Percentiles rank a stretch among this genome's conserved stretches.
Conservation (phyloP, 345 rosid species). For the Euphorbia lathyris region DNA sequence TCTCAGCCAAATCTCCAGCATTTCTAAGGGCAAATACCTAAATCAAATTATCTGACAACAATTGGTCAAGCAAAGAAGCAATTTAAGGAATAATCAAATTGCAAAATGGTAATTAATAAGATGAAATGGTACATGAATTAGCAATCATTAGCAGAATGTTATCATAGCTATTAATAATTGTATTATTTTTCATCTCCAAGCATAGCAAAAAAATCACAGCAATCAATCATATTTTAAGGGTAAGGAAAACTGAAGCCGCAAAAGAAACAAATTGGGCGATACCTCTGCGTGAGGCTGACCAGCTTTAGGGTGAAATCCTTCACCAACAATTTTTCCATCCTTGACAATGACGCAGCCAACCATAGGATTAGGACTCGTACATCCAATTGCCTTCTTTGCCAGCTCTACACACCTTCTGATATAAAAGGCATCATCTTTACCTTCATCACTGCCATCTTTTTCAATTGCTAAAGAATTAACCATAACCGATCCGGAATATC, state of each 20-base stretch:
- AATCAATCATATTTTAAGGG: neutral
- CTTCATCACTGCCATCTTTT: slow-evolving; percentile 1
- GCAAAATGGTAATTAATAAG: neutral
- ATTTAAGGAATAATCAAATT: neutral
- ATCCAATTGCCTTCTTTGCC: slow-evolving; percentile 71
- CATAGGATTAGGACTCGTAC: slow-evolving; percentile 93
- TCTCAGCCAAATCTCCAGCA: slow-evolving; percentile 75
- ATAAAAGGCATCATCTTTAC: slow-evolving; percentile 51
- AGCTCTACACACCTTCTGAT: slow-evolving; percentile 75
- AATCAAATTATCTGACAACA: slow-evolving; percentile 4
- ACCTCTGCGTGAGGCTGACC: slow-evolving; percentile 99
- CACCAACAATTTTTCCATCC: slow-evolving; percentile 78
- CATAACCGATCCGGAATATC: neutral
- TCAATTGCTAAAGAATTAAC: neutral
- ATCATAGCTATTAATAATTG: too few species aligned
- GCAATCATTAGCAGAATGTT: neutral
- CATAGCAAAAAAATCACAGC: neutral
- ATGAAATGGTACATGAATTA: neutral
- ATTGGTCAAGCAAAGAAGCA: neutral
- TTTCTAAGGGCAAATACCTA: slow-evolving; percentile 87
- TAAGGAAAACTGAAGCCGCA: neutral
- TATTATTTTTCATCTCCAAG: too few species aligned
- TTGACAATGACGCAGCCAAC: slow-evolving; percentile 92
- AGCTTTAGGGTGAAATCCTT: slow-evolving; percentile 97
- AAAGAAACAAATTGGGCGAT: slow-evolving; percentile 13